Base-by-base conservation (phyloP, 768 basidiomycete genomes). In the Gymnopilus junonius region DNA sequence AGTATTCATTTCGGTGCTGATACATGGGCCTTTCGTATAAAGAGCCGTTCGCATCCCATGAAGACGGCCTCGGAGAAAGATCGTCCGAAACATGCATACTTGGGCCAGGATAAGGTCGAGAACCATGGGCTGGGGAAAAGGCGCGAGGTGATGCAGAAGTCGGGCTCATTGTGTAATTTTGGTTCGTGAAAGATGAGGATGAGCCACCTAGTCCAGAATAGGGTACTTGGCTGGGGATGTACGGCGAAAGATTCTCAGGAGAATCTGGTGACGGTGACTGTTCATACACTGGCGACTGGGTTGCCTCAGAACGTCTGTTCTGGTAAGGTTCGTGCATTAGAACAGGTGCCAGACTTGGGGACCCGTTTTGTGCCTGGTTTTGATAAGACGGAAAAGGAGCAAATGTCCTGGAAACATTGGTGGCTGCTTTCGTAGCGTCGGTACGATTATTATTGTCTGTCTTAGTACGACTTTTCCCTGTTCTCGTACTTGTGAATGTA, bases 401-500 rank as follows among this genome's bases (percentile, higher is more conserved):
- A 63, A 79, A 84, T 6, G 76, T 76, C n/a, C 80, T 76, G 3
- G 73, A 64, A 7, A 73, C 71, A 31, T 62, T 69, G 14, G 75
- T 69, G 55, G 61, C 64, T 54, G 65, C 63, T 53, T 73, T 74
- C 55, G 74, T 72, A 29, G 70, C 72, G 62, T 72, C 75, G 45
- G 65, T 65, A 20, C 70, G 64, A 46, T 63, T 67, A 60, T 73
- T 65, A 62, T 85, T 79, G 42, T 87, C 83, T 1, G 73, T 69
- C 67, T 82, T 84, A 58, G 71, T 71, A 25, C 80, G 80, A 64
- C 74, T 81, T 70, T 87, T 88, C 65, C 75, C 79, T 20, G 86
- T 76, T 57, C 87, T 81, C n/a, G 87, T 88, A 71, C 87, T 90
- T 69, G 84, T 85, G 76, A 91, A 92, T 55, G 86, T 74, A 12